A percentile compares a stretch with the other conserved stretches of the same genome.
Conservation (phyloP, 768 basidiomycete genomes). For the Russula olivacea region DNA sequence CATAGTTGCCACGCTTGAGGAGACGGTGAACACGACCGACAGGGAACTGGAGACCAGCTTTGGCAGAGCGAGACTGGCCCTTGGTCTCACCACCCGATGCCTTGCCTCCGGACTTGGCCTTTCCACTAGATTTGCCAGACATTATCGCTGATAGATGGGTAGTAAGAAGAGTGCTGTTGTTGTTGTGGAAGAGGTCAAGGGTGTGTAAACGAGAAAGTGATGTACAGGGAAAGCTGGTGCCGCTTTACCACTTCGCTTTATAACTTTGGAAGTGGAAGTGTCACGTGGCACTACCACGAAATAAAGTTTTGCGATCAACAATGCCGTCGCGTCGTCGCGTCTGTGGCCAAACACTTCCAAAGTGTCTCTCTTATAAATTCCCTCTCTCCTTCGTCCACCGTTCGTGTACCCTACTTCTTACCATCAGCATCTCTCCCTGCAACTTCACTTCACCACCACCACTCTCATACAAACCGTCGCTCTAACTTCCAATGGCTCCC, state of each 20-base stretch:
- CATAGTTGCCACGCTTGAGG: conserved; percentile 80
- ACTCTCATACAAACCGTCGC: conserved; percentile 2
- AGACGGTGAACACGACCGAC: conserved; percentile 93
- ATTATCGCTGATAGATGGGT: conserved; percentile 25
- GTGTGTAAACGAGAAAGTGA: conserved; percentile 17
- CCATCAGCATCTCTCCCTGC: conserved; percentile 5
- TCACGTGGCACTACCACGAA: conserved; percentile 16
- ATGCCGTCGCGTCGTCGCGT: conserved; percentile 33
- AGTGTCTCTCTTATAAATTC: conserved; percentile 34
- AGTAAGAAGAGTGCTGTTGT: neutral
- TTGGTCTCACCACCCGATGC: conserved; percentile 43
- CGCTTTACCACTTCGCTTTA: conserved; percentile 14
- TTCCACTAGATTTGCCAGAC: conserved; percentile 54
- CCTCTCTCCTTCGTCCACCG: conserved; percentile 19
- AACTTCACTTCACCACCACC: neutral
- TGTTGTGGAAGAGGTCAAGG: neutral
- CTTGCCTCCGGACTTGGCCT: conserved; percentile 50
- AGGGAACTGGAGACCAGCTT: conserved; percentile 79
- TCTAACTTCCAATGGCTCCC: conserved; percentile 46
- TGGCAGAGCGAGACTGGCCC: conserved; percentile 64
- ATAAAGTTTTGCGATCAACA: conserved; percentile 35
- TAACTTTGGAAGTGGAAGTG: neutral
- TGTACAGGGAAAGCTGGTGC: neutral
- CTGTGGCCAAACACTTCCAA: conserved; percentile 35
- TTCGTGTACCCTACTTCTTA: conserved; percentile 4